These are phyloP conservation scores for Chlorella sp. DNA, from an alignment of 139 green algal species.

Conservation along the genomic window DNA sequence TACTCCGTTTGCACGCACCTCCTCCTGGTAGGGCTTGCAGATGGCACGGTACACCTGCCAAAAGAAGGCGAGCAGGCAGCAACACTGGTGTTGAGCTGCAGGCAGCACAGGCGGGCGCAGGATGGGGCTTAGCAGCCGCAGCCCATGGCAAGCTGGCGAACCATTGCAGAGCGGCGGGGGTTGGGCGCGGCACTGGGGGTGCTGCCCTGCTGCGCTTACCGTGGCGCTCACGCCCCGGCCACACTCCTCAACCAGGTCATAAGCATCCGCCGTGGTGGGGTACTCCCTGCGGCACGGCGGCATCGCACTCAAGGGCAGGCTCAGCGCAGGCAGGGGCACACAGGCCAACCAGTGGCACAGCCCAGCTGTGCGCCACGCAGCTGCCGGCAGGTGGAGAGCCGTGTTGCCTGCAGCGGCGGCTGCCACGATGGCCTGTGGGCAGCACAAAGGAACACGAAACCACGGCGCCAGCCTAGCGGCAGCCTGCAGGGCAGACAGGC, in stretches of 20 bases:
- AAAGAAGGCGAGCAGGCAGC: no score
- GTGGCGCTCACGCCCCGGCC: conserved; percentile 92
- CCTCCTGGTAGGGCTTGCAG: conserved; percentile 76
- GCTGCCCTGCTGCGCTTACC: conserved; percentile 52
- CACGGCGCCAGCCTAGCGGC: no score
- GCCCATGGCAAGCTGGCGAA: not conserved
- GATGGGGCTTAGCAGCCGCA: not conserved
- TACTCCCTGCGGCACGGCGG: conserved; percentile 72
- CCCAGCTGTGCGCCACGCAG: no score
- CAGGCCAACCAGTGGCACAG: no score
- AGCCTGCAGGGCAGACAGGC: no score
- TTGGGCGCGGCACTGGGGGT: no score
- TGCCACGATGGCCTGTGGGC: no score
- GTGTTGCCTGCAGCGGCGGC: no score
- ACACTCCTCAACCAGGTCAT: conserved; percentile 94
- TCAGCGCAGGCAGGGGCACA: no score
- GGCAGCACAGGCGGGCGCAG: not conserved
- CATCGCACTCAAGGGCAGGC: not conserved
- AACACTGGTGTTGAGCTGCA: not conserved
- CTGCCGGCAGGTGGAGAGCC: no score
- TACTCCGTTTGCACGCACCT: conserved; percentile 42
- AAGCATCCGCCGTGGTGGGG: conserved; percentile 75
- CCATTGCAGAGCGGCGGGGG: no score
- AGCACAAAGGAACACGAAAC: no score
- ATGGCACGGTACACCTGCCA: conserved; percentile 83